phyloP scores from a whole-genome alignment of 257 asterid genomes.

The Ophiorrhiza pumila region DNA sequence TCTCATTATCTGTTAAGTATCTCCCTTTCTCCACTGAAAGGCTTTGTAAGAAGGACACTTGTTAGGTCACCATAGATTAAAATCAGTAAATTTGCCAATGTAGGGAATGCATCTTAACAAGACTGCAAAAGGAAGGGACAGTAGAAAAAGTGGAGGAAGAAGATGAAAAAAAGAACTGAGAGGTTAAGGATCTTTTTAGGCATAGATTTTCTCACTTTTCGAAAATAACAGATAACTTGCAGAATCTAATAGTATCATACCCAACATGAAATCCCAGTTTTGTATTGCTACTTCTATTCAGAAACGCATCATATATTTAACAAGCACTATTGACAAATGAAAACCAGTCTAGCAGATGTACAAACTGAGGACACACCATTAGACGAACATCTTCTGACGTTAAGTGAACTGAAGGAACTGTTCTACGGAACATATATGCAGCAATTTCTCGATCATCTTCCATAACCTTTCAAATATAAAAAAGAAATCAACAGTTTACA shows the following conservation, averaged over 20 bases:
- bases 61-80: not conserved
- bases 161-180: not conserved
- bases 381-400: constrained; percentile 86
- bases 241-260: not conserved
- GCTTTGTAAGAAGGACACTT: not conserved
- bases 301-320: not conserved
- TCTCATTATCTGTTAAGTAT: not conserved
- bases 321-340: not conserved
- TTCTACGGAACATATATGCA: constrained; percentile 98
- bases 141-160: not conserved
- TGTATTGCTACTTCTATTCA: not conserved
- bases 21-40: not conserved
- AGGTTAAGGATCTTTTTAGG: not conserved
- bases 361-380: constrained; percentile 59
- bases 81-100: not conserved
- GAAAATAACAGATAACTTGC: not conserved
- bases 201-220: not conserved
- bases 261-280: not conserved
- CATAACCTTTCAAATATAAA: constrained; percentile 67
- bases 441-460: constrained; percentile 97
- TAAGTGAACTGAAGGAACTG: constrained; percentile 86
- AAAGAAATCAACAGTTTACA: constrained; percentile 9
- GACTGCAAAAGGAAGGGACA: not conserved
- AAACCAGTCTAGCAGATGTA: constrained; percentile 4
- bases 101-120: not conserved